A percentile compares a stretch with the other conserved stretches of the same genome.
Conservation (phyloP, 129 eudicot genomes). For the Scalesia atractyloides region DNA sequence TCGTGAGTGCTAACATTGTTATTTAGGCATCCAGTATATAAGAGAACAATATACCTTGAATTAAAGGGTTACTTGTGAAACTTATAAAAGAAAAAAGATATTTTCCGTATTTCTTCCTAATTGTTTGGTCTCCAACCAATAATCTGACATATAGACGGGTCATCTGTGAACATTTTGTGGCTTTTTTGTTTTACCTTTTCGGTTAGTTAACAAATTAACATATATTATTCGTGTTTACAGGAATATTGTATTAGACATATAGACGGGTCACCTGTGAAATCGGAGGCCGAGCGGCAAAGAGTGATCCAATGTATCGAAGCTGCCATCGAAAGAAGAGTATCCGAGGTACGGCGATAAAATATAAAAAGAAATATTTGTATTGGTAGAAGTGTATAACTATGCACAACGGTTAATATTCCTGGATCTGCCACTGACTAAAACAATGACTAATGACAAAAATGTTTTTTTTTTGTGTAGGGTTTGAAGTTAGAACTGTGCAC, state of each 20-base stretch:
- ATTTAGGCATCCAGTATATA: too few species aligned
- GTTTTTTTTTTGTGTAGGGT: conserved; percentile 47
- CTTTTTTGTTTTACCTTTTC: not conserved
- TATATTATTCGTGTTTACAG: conserved; percentile 34
- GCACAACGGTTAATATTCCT: not conserved
- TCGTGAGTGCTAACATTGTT: too few species aligned
- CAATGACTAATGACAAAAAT: not conserved
- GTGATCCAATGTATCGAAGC: conserved; percentile 96
- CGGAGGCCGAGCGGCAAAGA: conserved; percentile 94
- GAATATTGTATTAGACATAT: conserved; percentile 86
- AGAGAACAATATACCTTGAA: too few species aligned
- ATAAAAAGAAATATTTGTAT: not conserved
- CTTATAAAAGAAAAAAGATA: too few species aligned
- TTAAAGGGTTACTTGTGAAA: too few species aligned
- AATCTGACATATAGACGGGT: too few species aligned
- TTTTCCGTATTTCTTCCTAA: too few species aligned
- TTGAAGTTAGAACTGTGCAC: conserved; percentile 93
- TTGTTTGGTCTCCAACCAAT: too few species aligned
- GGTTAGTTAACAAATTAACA: not conserved
- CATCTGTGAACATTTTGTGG: conserved; percentile 13
- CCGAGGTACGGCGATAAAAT: conserved; percentile 54
- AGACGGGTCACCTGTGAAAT: conserved; percentile 92
- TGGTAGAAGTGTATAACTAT: not conserved
- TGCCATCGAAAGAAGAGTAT: conserved; percentile 90
- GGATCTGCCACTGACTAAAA: not conserved